Evolutionary conservation across 805 yeast genomes (phyloP), one percentile per base, ranked within the genome.

Genomic region (Kluyveromyces siamensis): DNA sequence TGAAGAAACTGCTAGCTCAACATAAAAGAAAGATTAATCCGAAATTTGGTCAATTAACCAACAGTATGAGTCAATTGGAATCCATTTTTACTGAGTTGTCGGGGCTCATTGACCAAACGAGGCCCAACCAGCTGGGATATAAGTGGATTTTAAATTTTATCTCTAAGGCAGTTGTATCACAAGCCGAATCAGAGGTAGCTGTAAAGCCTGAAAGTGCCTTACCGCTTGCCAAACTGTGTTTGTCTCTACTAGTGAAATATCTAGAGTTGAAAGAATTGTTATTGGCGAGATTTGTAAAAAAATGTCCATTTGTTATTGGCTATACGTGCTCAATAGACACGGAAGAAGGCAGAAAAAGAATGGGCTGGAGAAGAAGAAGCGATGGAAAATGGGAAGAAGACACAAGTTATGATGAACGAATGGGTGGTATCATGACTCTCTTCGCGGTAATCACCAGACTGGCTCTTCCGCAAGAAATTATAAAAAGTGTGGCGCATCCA

Each of bases 111-210:
- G 63, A 55, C 5, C 73, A 75, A 38, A 75, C 86, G 0, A 70
- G 72, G 38, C 54, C 60, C 8, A 66, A 75, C 52, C 75, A 74
- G 2, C 58, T 84, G 16, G 84, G 83, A 0, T 85, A 70, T 57
- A 65, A 74, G 35, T 90, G 95, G 89, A 74, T 85, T 7, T 67
- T 89, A 36, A 93, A 93, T 60, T 84, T 83, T 59, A 76, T 86
- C 27, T 84, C 96, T 6, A 93, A 93, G 61, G 85, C 91, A 3
- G 69, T 90, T 1, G 87, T 93, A 1, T 79, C 84, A 27, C 99
- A 93, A 67, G 91, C 97, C 1, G 98, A 90, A 65, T 79, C 95
- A 1, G 99, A 93, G 65, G 90, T 88, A 8, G 74, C 84, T 14
- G 95, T 86, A 0, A 78, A 83, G 50, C 82, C 95, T 1, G 76